Conservation (phyloP, 208 protist genomes). For the Herpetomonas tarakana region DNA sequence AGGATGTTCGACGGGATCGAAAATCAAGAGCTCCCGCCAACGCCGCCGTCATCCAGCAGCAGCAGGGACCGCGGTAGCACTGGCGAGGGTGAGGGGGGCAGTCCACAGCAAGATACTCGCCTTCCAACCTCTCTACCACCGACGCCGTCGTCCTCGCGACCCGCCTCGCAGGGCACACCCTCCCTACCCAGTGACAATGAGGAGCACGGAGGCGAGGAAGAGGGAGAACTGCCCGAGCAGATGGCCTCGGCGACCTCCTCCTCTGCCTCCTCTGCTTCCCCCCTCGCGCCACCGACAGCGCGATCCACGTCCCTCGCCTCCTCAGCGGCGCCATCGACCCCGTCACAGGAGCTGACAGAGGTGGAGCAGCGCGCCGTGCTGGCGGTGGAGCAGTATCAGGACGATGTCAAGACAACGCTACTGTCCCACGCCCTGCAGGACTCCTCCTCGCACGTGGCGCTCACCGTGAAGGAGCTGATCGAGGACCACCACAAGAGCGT, state of each 20-base stretch:
- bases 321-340: not conserved
- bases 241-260: not conserved
- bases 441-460: constrained; percentile 16
- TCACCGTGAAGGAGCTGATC: constrained; percentile 19
- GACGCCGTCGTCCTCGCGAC: no score
- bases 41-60: no score
- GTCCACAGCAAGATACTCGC: no score
- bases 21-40: no score
- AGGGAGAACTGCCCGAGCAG: no score
- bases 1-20: no score
- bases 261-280: not conserved
- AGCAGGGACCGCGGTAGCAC: no score
- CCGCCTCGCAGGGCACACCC: no score
- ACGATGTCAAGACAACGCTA: constrained; percentile 12
- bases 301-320: not conserved
- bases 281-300: not conserved
- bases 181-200: no score
- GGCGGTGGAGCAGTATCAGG: constrained; percentile 21
- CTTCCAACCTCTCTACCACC: no score
- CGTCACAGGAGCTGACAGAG: not conserved
- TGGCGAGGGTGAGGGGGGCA: no score
- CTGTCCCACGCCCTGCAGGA: constrained; percentile 16
- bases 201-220: no score
- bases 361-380: constrained; percentile 2
- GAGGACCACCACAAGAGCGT: constrained; percentile 17